Base-by-base conservation (phyloP, 1,139 yeast species). In the Pichia sp. region DNA sequence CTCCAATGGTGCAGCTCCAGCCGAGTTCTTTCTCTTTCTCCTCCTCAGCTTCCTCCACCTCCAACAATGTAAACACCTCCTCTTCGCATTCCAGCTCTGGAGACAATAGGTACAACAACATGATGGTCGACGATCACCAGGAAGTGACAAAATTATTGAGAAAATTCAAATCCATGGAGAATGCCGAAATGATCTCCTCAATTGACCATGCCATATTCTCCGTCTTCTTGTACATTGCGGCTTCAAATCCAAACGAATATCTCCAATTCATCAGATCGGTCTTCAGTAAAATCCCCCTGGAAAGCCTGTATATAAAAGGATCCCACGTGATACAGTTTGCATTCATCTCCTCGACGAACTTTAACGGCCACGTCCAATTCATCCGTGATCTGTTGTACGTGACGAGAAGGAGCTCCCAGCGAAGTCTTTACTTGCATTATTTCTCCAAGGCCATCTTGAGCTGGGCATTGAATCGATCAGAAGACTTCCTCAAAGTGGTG, bases 401-500 rank as follows among this genome's bases (percentile, higher is more conserved):
- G 26, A 70, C 80, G 28, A 75, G 73, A 56, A 76, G 79, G 52
- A 73, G 72, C 19, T 70, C 80, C 5, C 86, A 87, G 75, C 77
- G 75, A 55, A 79, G 77, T 59, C 69, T 80, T 13, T 65, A 82
- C 3, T 69, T 82, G 36, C 72, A 75, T 21, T 83, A 79, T 59
- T 72, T 78, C 53, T 68, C 82, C 25, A 72, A 72, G 49, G 70
- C 80, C 45, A 65, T 83, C 10, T 72, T 75, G 58, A 74, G 75
- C 55, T 87, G 87, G 79, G 70, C 79, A 19, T 70, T 76, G 49
- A 72, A 83, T n/a, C 71, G 85, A 59, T 82, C 88, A 0, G 65
- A 66, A 13, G 85, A 82, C 43, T 66, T 58, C 37, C 22, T 64
- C 3, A 54, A 52, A 31, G 59, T 66, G 4, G 39, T 56, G 5